A percentile compares a stretch with the other conserved stretches of the same genome.
Evolutionary conservation across 768 basidiomycete species (phyloP).

Genomic region (Asterophora parasitica): DNA sequence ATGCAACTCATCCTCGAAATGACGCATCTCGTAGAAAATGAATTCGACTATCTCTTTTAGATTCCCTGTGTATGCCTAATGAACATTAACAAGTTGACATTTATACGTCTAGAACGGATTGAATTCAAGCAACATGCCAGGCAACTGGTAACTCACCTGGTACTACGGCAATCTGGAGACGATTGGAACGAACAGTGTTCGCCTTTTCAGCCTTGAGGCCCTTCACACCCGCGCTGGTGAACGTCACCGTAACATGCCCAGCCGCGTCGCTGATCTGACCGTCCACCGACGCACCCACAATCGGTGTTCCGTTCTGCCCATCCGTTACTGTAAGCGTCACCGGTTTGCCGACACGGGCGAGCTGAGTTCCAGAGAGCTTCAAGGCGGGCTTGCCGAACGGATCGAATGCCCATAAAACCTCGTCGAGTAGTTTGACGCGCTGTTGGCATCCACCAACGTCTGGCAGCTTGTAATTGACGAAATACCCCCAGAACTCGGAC

Average conservation of each 20-base stretch:
- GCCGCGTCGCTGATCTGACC: slow-evolving; percentile 19
- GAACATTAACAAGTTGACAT: too few species aligned
- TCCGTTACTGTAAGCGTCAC: slow-evolving; percentile 33
- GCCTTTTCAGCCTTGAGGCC: slow-evolving; percentile 28
- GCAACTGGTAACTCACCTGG: background rate
- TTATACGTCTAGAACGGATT: too few species aligned
- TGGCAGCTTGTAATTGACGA: slow-evolving; percentile 3
- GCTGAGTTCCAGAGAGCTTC: slow-evolving; percentile 34
- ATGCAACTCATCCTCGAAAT: slow-evolving; percentile 5
- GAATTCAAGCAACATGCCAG: too few species aligned
- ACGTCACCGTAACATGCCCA: slow-evolving; percentile 25
- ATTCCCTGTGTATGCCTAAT: too few species aligned
- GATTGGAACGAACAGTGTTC: slow-evolving; percentile 30
- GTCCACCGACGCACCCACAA: slow-evolving; percentile 31
- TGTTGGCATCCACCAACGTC: slow-evolving; percentile 14
- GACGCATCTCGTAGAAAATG: slow-evolving; percentile 15
- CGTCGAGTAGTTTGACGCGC: slow-evolving; percentile 5
- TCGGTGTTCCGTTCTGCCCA: slow-evolving; percentile 26
- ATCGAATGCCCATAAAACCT: slow-evolving; percentile 14
- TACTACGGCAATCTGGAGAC: slow-evolving; percentile 16
- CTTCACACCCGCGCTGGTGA: slow-evolving; percentile 20
- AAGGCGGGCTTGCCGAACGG: slow-evolving; percentile 20
- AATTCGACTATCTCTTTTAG: slow-evolving; percentile 9
- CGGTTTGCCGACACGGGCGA: slow-evolving; percentile 18
- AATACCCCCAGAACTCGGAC: slow-evolving; percentile 17